Evolutionary conservation across 305 asterid genomes (phyloP).

Genomic region (Salvia sclarea): DNA sequence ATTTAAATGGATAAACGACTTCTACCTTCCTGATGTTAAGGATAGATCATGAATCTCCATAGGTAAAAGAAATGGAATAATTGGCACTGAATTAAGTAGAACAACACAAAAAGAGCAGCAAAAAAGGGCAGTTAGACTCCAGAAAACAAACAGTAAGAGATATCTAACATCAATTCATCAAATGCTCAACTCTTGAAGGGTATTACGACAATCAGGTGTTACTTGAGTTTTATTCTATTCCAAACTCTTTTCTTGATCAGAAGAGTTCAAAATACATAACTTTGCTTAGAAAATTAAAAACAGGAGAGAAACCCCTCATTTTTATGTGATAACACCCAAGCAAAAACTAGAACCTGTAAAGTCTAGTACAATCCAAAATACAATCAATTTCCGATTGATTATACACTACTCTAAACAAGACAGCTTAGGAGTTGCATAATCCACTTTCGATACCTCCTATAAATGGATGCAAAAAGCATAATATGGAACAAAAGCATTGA

Average conservation of each 20-base stretch:
- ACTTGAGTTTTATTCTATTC: background rate
- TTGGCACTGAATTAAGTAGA: constrained; percentile 10
- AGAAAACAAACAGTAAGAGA: background rate
- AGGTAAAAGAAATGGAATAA: background rate
- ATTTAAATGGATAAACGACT: background rate
- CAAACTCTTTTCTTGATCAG: background rate
- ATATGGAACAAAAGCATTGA: background rate
- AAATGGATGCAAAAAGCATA: constrained; percentile 1
- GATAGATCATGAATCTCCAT: constrained; percentile 25
- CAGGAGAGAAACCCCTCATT: no score
- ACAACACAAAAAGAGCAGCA: background rate
- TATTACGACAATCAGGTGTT: background rate
- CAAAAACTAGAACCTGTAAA: background rate
- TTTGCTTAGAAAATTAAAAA: background rate
- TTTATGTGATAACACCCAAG: background rate
- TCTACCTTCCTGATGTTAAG: constrained; percentile 35
- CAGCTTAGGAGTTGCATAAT: background rate
- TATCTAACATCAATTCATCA: background rate
- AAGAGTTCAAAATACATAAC: background rate
- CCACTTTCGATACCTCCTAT: background rate
- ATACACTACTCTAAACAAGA: constrained; percentile 7
- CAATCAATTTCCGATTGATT: background rate
- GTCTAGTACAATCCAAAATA: background rate
- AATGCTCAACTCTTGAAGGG: background rate
- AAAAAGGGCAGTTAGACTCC: background rate